Percentiles rank a stretch among this genome's conserved stretches.
phyloP scores from a whole-genome alignment of 352 stramenopile species.

The Globisporangium paddicum region DNA sequence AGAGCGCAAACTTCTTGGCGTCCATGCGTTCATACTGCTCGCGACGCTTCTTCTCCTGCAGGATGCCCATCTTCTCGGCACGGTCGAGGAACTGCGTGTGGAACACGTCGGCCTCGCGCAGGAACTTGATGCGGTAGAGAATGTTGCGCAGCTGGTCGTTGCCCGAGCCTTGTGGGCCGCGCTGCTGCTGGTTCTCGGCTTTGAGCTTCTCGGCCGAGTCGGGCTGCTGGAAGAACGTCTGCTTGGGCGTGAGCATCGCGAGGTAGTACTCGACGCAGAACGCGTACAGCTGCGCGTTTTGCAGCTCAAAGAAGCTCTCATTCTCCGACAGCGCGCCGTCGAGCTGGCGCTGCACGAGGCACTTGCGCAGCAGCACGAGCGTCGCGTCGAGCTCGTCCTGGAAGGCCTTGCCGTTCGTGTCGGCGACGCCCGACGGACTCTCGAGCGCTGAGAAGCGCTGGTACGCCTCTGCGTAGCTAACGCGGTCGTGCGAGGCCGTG shows the following conservation, averaged over 20 bases:
- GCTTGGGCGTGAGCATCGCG: conserved; percentile 69
- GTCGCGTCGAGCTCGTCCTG: conserved; percentile 35
- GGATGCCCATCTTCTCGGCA: conserved; percentile 50
- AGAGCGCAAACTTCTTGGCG: conserved; percentile 54
- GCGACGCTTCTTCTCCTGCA: conserved; percentile 62
- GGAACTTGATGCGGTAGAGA: conserved; percentile 50
- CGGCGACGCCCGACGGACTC: conserved; percentile 26
- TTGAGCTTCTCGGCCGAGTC: conserved; percentile 16
- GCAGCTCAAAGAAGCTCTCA: conserved; percentile 77
- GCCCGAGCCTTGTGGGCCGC: conserved; percentile 8
- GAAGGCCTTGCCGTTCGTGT: conserved; percentile 41
- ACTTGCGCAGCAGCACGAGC: conserved; percentile 29
- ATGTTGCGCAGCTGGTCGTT: conserved; percentile 62
- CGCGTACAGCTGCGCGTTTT: conserved; percentile 76
- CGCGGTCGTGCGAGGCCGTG: conserved; percentile 17
- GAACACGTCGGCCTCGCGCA: conserved; percentile 73
- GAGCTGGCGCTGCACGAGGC: conserved; percentile 49
- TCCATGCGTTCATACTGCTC: conserved; percentile 79
- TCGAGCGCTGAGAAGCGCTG: conserved; percentile 40
- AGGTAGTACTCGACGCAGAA: conserved; percentile 82
- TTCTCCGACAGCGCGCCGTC: conserved; percentile 68
- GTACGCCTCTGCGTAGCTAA: conserved; percentile 34
- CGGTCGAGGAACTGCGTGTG: conserved; percentile 74
- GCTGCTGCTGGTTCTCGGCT: conserved; percentile 12
- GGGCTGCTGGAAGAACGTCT: conserved; percentile 57